Percentiles rank a stretch among this genome's conserved stretches.
These are phyloP conservation scores for Rubia balearica DNA, from an alignment of 305 asterid genomes.

Conservation along the genomic window DNA sequence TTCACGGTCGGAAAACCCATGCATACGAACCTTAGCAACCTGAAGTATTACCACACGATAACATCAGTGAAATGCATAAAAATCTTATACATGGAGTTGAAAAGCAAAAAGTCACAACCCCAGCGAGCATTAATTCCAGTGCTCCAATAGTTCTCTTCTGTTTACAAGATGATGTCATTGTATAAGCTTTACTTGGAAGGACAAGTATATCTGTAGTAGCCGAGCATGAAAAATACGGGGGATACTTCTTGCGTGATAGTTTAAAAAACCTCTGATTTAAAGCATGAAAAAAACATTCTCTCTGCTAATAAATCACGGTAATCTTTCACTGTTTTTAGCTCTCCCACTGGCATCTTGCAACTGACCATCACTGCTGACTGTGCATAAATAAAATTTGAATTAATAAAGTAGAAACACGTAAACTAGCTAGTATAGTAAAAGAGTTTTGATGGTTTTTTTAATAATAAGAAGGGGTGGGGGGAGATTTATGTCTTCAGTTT, in stretches of 20 bases:
- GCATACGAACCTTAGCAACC: slow-evolving; percentile 84
- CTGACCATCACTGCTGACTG: slow-evolving; percentile 98
- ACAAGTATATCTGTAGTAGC: slow-evolving; percentile 89
- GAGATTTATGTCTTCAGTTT: neutral
- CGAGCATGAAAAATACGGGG: slow-evolving; percentile 89
- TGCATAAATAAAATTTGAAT: slow-evolving; percentile 24
- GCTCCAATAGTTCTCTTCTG: slow-evolving; percentile 82
- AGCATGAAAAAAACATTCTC: slow-evolving; percentile 94
- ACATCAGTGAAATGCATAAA: slow-evolving; percentile 30
- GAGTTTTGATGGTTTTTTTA: neutral
- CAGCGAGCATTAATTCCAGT: slow-evolving; percentile 81
- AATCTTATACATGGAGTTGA: slow-evolving; percentile 14
- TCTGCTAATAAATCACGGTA: slow-evolving; percentile 79
- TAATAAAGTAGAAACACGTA: slow-evolving; percentile 5
- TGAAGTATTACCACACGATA: slow-evolving; percentile 27
- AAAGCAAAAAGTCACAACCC: slow-evolving; percentile 71
- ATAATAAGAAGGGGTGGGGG: too few relatives aligned
- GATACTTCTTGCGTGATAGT: slow-evolving; percentile 81
- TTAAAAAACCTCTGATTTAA: slow-evolving; percentile 88
- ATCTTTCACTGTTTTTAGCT: slow-evolving; percentile 75
- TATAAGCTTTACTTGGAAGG: slow-evolving; percentile 71
- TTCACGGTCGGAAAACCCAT: slow-evolving; percentile 94
- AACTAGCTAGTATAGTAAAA: neutral
- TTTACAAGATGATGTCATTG: slow-evolving; percentile 87
- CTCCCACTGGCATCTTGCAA: slow-evolving; percentile 71